Evolutionary conservation across 75 land plant species (phyloP), one percentile per base, ranked within the genome.

Genomic region (Pseudotsuga menziesii): DNA sequence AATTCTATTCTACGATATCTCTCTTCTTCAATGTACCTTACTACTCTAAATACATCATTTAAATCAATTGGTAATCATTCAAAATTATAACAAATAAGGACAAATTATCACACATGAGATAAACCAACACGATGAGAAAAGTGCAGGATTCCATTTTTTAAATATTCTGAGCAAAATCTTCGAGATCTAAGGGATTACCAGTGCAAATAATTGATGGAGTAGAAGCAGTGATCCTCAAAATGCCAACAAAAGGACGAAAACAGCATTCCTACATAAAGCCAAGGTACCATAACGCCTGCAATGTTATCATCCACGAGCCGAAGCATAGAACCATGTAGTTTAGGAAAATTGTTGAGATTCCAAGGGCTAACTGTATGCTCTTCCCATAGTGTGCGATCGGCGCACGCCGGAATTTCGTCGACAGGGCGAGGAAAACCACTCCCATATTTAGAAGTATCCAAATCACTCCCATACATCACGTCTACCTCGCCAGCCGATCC

Each of bases 241-340:
- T 97, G 99, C 99, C 99, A 97, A 79, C 99, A 97, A 77, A 97
- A 97, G 55, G 99, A 85, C 20, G 99, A 97, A 72, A 97, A 97
- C 66, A 94, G 82, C 99, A 97, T 97, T 59, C 99, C 99, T 76
- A 97, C 66, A 72, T 97, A 97, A 20, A 97, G 87, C 99, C 99
- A 97, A 56, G 99, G 99, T 35, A 97, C 99, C 84, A 93, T 97
- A 14, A 97, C 98, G 12, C 99, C 99, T 60, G 95, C 87, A 77
- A 97, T 97, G 61, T 90, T 92, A 22, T 97, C 91, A 54, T 82
- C 88, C 26, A 97, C 98, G 61, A 85, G 88, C 44, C 86, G 83
- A 61, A 97, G 89, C 89, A 97, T 83, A 17, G 99, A 97, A 4
- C 93, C 98, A 59, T 87, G 48, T 25, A 97, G 88, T 82, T 94